These are phyloP conservation scores for Curvularia sp. DNA, from an alignment of 2,329 filamentous ascomycete genomes.

Conservation along the genomic window DNA sequence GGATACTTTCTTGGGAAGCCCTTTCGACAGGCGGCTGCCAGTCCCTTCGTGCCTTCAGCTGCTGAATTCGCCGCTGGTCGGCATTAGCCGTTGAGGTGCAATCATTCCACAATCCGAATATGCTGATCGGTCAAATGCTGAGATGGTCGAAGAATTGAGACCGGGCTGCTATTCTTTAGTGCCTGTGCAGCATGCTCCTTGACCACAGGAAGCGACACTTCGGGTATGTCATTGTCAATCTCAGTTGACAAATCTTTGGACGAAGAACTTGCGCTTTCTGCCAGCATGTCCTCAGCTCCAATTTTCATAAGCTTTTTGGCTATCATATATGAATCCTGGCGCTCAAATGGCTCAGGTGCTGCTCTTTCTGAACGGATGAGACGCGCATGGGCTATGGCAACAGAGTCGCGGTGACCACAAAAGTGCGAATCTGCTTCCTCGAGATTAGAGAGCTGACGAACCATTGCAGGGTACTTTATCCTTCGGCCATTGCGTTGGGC, in stretches of 20 bases:
- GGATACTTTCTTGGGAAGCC: neutral
- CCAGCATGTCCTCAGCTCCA: slow-evolving; percentile 24
- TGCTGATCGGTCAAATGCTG: slow-evolving; percentile 11
- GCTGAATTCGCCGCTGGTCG: neutral
- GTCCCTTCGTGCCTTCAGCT: neutral
- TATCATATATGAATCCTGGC: slow-evolving; percentile 31
- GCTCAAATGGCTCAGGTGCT: slow-evolving; percentile 31
- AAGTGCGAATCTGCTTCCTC: slow-evolving; percentile 40
- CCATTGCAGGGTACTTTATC: slow-evolving; percentile 2
- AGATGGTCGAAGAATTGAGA: slow-evolving; percentile 15
- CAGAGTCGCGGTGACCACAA: slow-evolving; percentile 43
- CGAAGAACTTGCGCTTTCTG: neutral
- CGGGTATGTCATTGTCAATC: slow-evolving; percentile 5
- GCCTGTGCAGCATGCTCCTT: slow-evolving; percentile 21
- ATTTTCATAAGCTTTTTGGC: slow-evolving; percentile 40
- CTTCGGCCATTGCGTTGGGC: slow-evolving; percentile 8
- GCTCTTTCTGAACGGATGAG: slow-evolving; percentile 28
- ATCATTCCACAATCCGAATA: slow-evolving; percentile 30
- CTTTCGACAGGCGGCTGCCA: neutral
- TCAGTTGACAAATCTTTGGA: slow-evolving; percentile 1
- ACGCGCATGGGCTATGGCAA: slow-evolving; percentile 38
- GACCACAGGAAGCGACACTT: slow-evolving; percentile 7
- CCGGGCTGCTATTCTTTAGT: slow-evolving; percentile 15
- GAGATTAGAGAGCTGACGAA: slow-evolving; percentile 37
- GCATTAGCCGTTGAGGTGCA: neutral